A percentile compares a stretch with the other conserved stretches of the same genome.
Evolutionary conservation across 2,329 filamentous ascomycete species (phyloP).

Genomic region (Sclerotinia spermophila): DNA sequence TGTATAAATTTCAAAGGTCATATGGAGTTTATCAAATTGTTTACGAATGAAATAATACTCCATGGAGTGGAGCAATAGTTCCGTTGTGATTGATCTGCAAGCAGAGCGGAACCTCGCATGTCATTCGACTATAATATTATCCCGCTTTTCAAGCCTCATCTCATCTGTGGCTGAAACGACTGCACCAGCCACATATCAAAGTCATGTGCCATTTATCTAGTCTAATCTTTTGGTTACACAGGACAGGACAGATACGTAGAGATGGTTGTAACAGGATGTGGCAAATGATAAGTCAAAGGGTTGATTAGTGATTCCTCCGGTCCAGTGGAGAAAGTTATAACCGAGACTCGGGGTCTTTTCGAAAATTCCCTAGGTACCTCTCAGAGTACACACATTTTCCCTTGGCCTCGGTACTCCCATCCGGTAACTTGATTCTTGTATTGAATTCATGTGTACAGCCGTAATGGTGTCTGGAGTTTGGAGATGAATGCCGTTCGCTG

Average conservation of each 20-base stretch:
- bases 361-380: background rate
- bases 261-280: background rate
- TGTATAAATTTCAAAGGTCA: background rate
- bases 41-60: background rate
- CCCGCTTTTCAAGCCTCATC: constrained; percentile 13
- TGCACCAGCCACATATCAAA: background rate
- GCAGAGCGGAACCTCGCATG: constrained; percentile 3
- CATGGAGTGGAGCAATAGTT: background rate
- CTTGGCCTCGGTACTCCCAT: background rate
- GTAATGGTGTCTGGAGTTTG: background rate
- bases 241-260: background rate
- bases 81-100: constrained; percentile 7
- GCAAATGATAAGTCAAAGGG: background rate
- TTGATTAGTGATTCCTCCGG: background rate
- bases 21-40: background rate
- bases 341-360: background rate
- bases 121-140: background rate
- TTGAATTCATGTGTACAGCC: background rate
- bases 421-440: background rate
- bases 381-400: background rate
- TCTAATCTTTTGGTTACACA: background rate
- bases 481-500: background rate
- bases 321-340: background rate
- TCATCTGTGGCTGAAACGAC: background rate
- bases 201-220: background rate